Percentiles rank a stretch among this genome's conserved stretches.
Evolutionary conservation across 192 early-diverging fungal genomes (phyloP).

Genomic region (Coemansia brasiliensis): DNA sequence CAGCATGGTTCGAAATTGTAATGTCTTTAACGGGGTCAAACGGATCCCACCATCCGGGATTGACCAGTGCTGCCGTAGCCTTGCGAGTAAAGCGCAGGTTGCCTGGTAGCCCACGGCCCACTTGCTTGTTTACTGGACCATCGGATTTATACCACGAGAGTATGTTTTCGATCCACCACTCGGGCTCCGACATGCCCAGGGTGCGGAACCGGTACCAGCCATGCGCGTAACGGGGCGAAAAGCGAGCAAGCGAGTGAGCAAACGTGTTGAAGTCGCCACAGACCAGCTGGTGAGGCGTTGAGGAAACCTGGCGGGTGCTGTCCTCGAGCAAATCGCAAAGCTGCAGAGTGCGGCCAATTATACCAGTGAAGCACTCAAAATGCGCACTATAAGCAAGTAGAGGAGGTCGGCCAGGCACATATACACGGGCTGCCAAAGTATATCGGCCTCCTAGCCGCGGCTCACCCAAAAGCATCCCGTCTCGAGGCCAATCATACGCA

Average conservation of each 20-base stretch:
- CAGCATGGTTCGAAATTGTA: conserved; percentile 67
- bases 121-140: conserved; percentile 25
- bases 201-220: conserved; percentile 69
- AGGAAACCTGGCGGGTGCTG: conserved; percentile 32
- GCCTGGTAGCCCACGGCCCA: conserved; percentile 18
- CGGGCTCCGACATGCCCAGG: conserved; percentile 63
- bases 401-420: conserved; percentile 50
- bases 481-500: conserved; percentile 68
- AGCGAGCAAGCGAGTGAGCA: conserved; percentile 71
- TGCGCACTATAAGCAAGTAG: conserved; percentile 73
- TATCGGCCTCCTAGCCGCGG: conserved; percentile 64
- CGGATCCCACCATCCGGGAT: conserved; percentile 77
- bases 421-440: conserved; percentile 63
- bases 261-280: conserved; percentile 81
- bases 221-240: conserved; percentile 62
- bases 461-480: conserved; percentile 62
- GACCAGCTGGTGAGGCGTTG: conserved; percentile 66
- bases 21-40: conserved; percentile 62
- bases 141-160: conserved; percentile 52
- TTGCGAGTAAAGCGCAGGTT: conserved; percentile 26
- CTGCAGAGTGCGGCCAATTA: conserved; percentile 65
- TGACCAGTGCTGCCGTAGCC: conserved; percentile 57
- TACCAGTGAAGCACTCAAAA: conserved; percentile 73
- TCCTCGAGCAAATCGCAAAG: conserved; percentile 71
- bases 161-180: conserved; percentile 70